Evolutionary conservation across 345 rosid genomes (phyloP), one percentile per base, ranked within the genome.

Genomic region (Lenwebbia sp.): DNA sequence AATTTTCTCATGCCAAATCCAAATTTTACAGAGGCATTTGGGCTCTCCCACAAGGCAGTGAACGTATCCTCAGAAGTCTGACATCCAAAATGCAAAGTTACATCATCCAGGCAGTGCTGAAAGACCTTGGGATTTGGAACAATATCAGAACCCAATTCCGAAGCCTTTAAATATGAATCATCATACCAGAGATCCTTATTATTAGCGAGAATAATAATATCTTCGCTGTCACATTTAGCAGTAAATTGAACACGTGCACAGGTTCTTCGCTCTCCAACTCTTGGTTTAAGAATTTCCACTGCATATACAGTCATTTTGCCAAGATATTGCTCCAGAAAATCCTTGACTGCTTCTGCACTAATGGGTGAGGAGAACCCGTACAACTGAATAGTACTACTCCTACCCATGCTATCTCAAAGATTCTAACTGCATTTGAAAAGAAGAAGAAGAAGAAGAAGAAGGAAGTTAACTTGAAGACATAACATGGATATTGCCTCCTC

Each of bases 31-130:
- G 83, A 56, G n/a, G 88, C 92, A 83, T 88, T 10, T 57, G 25
- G 52, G 21, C 54, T 54, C 10, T 22, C 88, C 93, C 92, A 92
- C 7, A 92, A 87, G 30, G 76, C 86, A 28, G 41, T 87, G 50
- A 92, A 87, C 54, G 54, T 90, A 19, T 56, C 41, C 41, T 58
- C 82, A 0, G 91, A 86, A 10, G 82, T 65, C 37, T 47, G 91
- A 75, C 85, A 88, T n/a, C 92, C 93, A 17, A 88, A 86, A 44
- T 88, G 47, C 86, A 90, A 30, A 25, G 84, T 85, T 22, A 85
- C 50, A 50, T 85, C 41, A 7, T 88, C 86, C 26, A 89, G 55
- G 41, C 56, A 44, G 1, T 84, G 85, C 47, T 74, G 37, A 52
- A 33, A 6, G 78, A 30, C 62, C 50, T 44, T 84, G 25, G 88